Percentiles rank a stretch among this genome's conserved stretches.
Evolutionary conservation across 768 basidiomycete genomes (phyloP).

Genomic region (Trametes elegans): DNA sequence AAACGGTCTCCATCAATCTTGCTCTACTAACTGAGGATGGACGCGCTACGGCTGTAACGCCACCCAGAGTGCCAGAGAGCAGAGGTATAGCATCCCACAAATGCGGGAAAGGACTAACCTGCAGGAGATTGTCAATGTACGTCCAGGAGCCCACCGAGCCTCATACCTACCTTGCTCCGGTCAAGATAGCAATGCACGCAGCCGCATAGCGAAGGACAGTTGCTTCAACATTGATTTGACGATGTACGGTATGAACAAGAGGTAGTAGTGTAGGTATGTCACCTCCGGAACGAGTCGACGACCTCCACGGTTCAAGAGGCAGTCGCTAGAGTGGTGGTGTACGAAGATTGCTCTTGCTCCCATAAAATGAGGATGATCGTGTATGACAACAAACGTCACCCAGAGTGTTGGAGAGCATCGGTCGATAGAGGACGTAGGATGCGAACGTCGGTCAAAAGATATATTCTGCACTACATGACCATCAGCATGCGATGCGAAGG

Average conservation of each 20-base stretch:
- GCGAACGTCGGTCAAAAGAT: neutral
- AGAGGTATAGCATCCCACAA: neutral
- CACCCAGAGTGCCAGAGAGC: constrained; percentile 10
- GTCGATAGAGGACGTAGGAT: neutral
- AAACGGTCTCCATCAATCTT: constrained; percentile 21
- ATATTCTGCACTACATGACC: neutral
- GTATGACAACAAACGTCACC: constrained; percentile 68
- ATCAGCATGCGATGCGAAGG: neutral
- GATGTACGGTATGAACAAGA: neutral
- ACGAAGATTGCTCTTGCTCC: constrained; percentile 63
- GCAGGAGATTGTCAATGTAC: too few relatives aligned
- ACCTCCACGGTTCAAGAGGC: constrained; percentile 13
- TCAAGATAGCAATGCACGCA: neutral
- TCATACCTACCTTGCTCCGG: too few relatives aligned
- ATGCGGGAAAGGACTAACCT: too few relatives aligned
- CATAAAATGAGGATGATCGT: constrained; percentile 95
- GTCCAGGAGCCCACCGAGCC: too few relatives aligned
- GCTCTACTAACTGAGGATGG: constrained; percentile 12
- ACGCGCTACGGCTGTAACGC: neutral
- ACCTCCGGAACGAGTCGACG: constrained; percentile 10
- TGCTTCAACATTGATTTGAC: neutral
- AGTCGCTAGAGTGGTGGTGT: constrained; percentile 11
- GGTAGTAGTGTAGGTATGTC: neutral
- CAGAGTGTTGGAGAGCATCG: constrained; percentile 95
- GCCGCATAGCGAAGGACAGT: neutral